These are phyloP conservation scores for Dryas integrifolia DNA, from an alignment of 331 rosid genomes.

Conservation along the genomic window DNA sequence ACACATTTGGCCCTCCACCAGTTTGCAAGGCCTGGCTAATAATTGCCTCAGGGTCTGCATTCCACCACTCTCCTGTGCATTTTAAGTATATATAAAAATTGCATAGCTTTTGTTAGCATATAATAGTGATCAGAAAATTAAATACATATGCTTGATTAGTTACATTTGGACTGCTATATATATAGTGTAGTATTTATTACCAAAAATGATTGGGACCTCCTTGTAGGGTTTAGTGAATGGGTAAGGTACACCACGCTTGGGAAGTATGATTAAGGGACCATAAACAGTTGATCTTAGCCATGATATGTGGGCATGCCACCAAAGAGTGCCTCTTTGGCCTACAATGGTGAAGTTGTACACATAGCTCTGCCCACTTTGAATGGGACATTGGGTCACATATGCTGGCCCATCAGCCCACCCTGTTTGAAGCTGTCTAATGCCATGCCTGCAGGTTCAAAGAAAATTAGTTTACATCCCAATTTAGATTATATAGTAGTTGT, in stretches of 20 bases:
- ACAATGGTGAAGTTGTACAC: slow-evolving; percentile 35
- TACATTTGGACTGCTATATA: not conserved
- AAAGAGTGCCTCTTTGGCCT: slow-evolving; percentile 51
- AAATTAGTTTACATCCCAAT: not conserved
- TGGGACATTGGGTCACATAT: slow-evolving; percentile 39
- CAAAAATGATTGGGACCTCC: slow-evolving; percentile 53
- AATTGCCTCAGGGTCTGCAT: slow-evolving; percentile 53
- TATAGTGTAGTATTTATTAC: slow-evolving; percentile 16
- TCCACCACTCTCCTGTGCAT: slow-evolving; percentile 57
- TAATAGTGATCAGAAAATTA: too few relatives aligned
- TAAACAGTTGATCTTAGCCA: slow-evolving; percentile 62
- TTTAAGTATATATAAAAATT: not conserved
- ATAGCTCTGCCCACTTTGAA: slow-evolving; percentile 32
- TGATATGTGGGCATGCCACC: slow-evolving; percentile 58
- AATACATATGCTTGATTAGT: not conserved
- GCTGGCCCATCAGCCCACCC: slow-evolving; percentile 45
- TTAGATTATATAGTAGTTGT: not conserved
- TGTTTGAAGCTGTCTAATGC: slow-evolving; percentile 29
- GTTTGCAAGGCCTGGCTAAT: slow-evolving; percentile 47
- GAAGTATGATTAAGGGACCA: slow-evolving; percentile 60
- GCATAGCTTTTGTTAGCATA: not conserved
- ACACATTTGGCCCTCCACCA: slow-evolving; percentile 65
- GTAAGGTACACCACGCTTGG: slow-evolving; percentile 45
- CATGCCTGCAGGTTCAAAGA: slow-evolving; percentile 24
- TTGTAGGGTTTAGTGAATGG: slow-evolving; percentile 55